Evolutionary conservation across 805 yeast genomes (phyloP), one percentile per base, ranked within the genome.

Genomic region (Saccharomycopsis amapae): DNA sequence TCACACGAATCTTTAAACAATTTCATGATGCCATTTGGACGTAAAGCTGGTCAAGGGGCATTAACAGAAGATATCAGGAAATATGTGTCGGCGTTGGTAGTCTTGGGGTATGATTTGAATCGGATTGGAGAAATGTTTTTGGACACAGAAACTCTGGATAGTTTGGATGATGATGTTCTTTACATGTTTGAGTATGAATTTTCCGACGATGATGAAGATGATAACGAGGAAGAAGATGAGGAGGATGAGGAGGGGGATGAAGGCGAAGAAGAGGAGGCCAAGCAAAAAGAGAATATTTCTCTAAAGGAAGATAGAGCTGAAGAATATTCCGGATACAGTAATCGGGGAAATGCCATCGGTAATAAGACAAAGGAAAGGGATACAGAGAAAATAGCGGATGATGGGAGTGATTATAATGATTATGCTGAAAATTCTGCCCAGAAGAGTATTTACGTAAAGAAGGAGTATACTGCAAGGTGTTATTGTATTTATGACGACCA

Each of bases 21-120:
- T 44, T 82, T 79, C 56, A 69, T 78, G 68, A 77, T 80, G 18
- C 88, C 89, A 2, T 72, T 77, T 62, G 84, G 81, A 1, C 65
- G 89, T 50, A 72, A 75, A 45, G 60, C 70, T 18, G 76, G 79
- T 18, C 71, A 72, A 42, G 89, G 90, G 3, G 70, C 82, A 0
- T 58, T 81, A 25, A 67, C 63, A 55, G 70, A 76, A 3, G 85
- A 79, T 57, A 69, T 78, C 57, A 66, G 81, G 53, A 66, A 77
- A 42, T 74, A 76, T 47, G 73, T 78, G 28, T 75, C 80, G 2
- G 75, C 80, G 1, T 64, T 79, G 58, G 58, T 73, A 18, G 72
- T 77, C 1, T 53, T 73, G 12, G 79, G 79, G 0, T 56, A 64
- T 4, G 72, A 68, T 20, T 49, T 71, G 25, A 66, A 67, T 15